Base-by-base conservation (phyloP, 805 yeast species). In the Brettanomyces naardenensis region DNA sequence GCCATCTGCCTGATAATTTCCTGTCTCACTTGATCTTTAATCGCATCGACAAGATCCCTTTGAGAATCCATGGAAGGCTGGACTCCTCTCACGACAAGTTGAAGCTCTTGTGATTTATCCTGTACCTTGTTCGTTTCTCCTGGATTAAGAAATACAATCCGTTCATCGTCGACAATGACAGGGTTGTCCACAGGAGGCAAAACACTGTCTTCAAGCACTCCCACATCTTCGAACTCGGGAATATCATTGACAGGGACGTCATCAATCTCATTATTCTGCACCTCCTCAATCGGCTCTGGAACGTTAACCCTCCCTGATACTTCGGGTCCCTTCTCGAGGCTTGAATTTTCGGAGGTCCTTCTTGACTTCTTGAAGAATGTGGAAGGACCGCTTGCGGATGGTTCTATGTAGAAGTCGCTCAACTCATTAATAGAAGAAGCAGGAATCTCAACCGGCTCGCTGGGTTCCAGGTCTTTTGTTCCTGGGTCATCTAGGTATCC, bases 371-470 rank as follows among this genome's bases (percentile, higher is more conserved):
- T 44, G 42, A 52, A 54, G 26, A 51, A 50, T 0, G 59, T 54
- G 7, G 56, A 50, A 3, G 57, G 52, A 10, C 56, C 44, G 20
- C 40, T 43, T 20, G 22, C 31, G 6, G 54, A 44, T 33, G 49
- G 51, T 31, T 57, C 61, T 18, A 52, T 48, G 36, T 47, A 51
- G 33, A 46, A 52, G 2, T 45, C 36, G 33, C 49, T 52, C 9
- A 49, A 35, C 19, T 51, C 54, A 37, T 54, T 44, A 33, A 49
- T 43, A 53, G 75, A 46, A 54, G 72, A 57, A 7, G 62, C 32
- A 0, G 75, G 75, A 28, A 62, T 65, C 41, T 69, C 73, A 2
- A 53, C 54, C 1, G 46, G 42, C 25, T 40, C 44, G 6, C 15
- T 20, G 5, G 33, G 21, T 4, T 21, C 19, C 9, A 34, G 21